Conservation (phyloP, 257 asterid genomes). For the Nicotiana noctiflora region DNA sequence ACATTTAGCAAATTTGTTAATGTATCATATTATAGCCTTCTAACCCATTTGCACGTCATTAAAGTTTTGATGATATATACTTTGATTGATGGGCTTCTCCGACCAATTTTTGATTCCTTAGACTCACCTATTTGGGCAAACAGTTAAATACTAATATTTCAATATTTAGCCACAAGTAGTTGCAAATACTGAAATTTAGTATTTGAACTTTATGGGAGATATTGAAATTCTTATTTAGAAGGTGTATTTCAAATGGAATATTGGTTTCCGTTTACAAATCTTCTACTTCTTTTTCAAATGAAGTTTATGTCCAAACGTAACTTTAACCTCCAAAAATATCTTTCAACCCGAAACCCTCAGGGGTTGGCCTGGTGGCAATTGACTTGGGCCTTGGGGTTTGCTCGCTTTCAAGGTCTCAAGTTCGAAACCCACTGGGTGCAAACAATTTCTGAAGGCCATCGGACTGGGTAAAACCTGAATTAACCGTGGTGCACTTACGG, state of each 20-base stretch:
- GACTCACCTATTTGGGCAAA: background rate
- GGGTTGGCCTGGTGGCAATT: no score
- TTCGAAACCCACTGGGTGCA: no score
- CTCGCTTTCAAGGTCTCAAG: no score
- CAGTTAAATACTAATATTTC: background rate
- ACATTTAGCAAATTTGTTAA: background rate
- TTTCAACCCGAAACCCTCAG: background rate
- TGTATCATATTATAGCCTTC: background rate
- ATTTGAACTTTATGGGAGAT: background rate
- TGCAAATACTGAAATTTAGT: background rate
- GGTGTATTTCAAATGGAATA: background rate
- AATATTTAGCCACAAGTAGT: background rate
- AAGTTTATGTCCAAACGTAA: background rate
- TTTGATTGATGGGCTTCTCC: background rate
- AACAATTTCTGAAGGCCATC: no score
- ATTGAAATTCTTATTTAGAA: background rate
- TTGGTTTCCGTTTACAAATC: background rate
- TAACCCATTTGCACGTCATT: background rate
- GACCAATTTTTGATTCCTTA: background rate
- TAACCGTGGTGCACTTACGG: no score
- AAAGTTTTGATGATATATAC: background rate
- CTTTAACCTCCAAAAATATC: background rate
- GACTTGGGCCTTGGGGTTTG: no score
- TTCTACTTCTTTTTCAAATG: background rate
- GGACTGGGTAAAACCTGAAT: no score